Evolutionary conservation across 2,329 filamentous ascomycete species (phyloP), one percentile per base, ranked within the genome.

Genomic region (Juglanconis sp.): DNA sequence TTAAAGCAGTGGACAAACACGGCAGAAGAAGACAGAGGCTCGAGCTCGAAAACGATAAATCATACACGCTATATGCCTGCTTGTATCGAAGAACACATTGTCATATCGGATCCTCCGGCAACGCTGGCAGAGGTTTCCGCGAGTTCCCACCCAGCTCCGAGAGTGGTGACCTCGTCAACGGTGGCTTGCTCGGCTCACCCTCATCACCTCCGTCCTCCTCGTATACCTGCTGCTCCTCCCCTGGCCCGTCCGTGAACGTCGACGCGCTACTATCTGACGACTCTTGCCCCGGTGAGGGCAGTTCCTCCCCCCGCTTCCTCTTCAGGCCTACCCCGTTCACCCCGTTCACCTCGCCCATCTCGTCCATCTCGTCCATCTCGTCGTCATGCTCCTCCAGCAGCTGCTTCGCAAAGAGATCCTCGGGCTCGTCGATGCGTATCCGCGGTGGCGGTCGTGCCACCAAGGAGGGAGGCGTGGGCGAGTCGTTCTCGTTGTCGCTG

Each of bases 111-210:
- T 70, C 69, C 63, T 74, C 72, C 4, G 73, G 72, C 24, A 74
- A 56, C 48, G 72, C 72, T 7, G 73, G 72, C 6, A 75, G 60
- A 36, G 72, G 72, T 50, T 75, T 74, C 51, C 69, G 61, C 4
- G 62, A 53, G 36, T 34, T 49, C 11, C 55, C 52, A 9, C 60
- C 62, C 24, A 63, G 38, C 31, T 66, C 65, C 31, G 66, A 64
- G 17, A 64, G 36, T 1, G 63, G 47, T 15, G 67, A 65, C 53
- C 64, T 63, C 8, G 61, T 61, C 17, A 63, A 44, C 3, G 63
- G 60, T 15, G 63, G 62, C 38, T 60, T 60, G 34, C 56, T 53
- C n/a, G 48, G 31, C 44, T 24, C 17, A 30, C 31, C 36, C 13
- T n/a, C 47, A 44, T 47, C 40, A 15, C 24, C 17, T 8, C 15